Base-by-base conservation (phyloP, 2,329 filamentous ascomycete species). In the Fusarium anthophilum region DNA sequence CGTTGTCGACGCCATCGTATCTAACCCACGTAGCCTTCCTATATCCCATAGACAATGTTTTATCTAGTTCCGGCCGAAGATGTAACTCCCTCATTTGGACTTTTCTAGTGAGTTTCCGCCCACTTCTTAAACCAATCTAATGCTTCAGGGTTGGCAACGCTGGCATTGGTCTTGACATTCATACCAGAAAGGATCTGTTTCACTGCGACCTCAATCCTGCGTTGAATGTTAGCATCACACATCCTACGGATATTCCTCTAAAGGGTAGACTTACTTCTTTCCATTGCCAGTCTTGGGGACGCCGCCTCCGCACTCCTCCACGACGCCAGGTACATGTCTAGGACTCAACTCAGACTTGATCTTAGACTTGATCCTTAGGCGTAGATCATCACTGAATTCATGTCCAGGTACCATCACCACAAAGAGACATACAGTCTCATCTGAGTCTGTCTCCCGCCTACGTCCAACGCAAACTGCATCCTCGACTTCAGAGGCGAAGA, bases 171-270 rank as follows among this genome's bases (percentile, higher is more conserved):
- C 86, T 95, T 95, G 74, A 98, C 91, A 59, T 94, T 90, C 82
- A 95, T 85, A 0, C 95, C 96, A 35, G 94, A 97, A 4, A 99
- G 84, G 50, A 98, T 98, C 83, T 98, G 95, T 86, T 98, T 98
- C 11, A 98, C 96, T 0, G 94, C 94, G 54, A 97, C 95, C 82
- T 99, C 96, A 68, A 99, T 94, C 83, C 92, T 94, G 44, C 22
- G 54, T 1, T 38, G 5, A 28, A 8, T 28, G 63, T 80, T 72
- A 79, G 66, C 32, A 59, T 20, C 32, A 13, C n/a, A 20, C 39
- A 41, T 14, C n/a, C n/a, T 47, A 18, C 14, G 15, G 13, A 2
- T n/a, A 13, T 43, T 28, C 7, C 22, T 1, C 32, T 1, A 35
- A 47, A 22, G 11, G 13, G 41, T 44, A 54, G 51, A 88, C 91